Evolutionary conservation across 345 rosid species (phyloP).

Genomic region (Salix arbutifolia): DNA sequence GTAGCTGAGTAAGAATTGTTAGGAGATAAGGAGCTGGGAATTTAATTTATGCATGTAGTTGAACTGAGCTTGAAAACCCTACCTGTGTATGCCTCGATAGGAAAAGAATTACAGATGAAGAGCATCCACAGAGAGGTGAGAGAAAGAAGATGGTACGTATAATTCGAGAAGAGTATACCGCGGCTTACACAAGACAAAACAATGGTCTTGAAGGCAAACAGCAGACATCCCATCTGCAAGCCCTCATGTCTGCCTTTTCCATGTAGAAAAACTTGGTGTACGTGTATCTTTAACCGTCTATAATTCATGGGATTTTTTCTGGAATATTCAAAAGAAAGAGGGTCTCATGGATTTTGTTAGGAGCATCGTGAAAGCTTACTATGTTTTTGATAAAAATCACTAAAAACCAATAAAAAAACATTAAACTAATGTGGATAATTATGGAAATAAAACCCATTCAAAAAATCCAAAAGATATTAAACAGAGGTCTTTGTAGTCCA

Average conservation of each 20-base stretch:
- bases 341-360: constrained; percentile 13
- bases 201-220: not conserved
- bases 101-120: not conserved
- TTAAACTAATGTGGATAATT: no score
- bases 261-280: constrained; percentile 3
- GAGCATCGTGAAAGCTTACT: not conserved
- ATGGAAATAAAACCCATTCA: no score
- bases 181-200: not conserved
- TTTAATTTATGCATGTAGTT: not conserved
- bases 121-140: not conserved
- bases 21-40: not conserved
- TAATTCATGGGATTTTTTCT: not conserved
- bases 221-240: constrained; percentile 11
- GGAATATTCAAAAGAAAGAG: not conserved
- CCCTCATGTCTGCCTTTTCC: constrained; percentile 29
- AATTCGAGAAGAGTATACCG: not conserved
- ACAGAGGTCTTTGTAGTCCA: no score
- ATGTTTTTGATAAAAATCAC: no score
- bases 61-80: not conserved
- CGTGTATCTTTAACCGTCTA: constrained; percentile 23
- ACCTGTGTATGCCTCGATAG: constrained; percentile 4
- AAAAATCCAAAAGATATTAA: no score
- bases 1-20: not conserved
- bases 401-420: no score
- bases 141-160: not conserved